Evolutionary conservation across 1,139 yeast species (phyloP), one percentile per base, ranked within the genome.

Genomic region (Diutina rugosa): DNA sequence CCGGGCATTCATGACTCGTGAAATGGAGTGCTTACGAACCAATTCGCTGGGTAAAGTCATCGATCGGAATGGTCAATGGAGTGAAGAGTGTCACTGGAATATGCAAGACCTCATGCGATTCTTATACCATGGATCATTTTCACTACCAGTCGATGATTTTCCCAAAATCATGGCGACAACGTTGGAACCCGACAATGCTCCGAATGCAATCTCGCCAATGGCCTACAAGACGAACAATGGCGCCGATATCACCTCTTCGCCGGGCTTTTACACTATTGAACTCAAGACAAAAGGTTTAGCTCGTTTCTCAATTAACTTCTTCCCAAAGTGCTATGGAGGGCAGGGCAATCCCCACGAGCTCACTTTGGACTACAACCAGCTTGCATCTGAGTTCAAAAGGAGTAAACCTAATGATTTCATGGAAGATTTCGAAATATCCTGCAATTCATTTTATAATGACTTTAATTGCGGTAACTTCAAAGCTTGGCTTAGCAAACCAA

Each of bases 1-100:
- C 67, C 77, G 98, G 58, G 81, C 90, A 7, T 91, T 90, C 65
- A 77, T 86, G 75, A 84, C 96, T 0, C 75, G 84, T 59, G 98
- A 90, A 67, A 66, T 70, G 0, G 29, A 41, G 18, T 81, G 87
- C 60, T 63, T 81, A 9, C 74, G 95, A 62, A 68, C 69, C 5
- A 62, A 63, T 2, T 78, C 86, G 0, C 69, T 70, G 1, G 70
- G 70, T 0, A 71, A 71, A 0, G 51, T 61, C 0, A 79, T 88
- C 14, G 72, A 73, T 4, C 74, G 82, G 0, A 74, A 77, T 58
- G 95, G 90, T 46, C 86, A 81, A 59, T 76, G 79, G 77, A 63
- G 64, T 2, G 62, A 63, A 54, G 63, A 63, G 4, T 91, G 97
- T 64, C 84, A 83, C 44, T 93, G 98, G 98, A 85, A 91, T 67